Base-by-base conservation (phyloP, 1,284 basidiomycete species). In the Schizopora paradoxa region DNA sequence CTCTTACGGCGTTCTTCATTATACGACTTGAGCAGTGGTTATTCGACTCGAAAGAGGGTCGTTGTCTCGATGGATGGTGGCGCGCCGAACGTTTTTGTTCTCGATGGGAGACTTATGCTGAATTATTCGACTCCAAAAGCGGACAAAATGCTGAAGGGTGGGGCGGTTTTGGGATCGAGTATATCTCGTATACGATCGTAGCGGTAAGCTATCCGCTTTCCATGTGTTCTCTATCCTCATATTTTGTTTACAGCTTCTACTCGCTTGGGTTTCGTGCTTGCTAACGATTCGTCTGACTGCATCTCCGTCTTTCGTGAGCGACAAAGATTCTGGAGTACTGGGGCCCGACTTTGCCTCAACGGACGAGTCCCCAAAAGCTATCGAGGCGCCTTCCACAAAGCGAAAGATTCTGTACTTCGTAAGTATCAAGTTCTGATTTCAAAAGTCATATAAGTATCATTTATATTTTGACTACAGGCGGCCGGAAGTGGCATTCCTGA, bases 401-500 rank as follows among this genome's bases (percentile, higher is more conserved):
- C 76, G 91, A 39, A 82, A 84, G 54, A 75, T 86, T 34, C 71
- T 92, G 65, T 93, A 87, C 67, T 94, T 92, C 61, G 86, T 87
- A 62, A 42, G 82, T 68, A 36, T 25, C 22, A 41, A 35, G 51
- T 42, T 11, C 28, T 32, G 25, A 16, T n/a, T 11, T 13, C 19
- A 41, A 47, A 28, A 51, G 48, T 41, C 55, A 54, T 49, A 55
- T 7, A 51, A 47, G 47, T 53, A 16, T 27, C 32, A 25, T 31
- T 53, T 32, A 39, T 46, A 25, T 26, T 32, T 47, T 16, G 27
- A 42, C 45, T 22, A 21, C 55, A 88, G 82, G 95, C 94, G 10
- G 91, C 91, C 22, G 95, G 95, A 10, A 92, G 89, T 58, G 95
- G 95, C 51, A 95, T 98, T 47, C 93, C 94, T 0, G 95, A 98